Base-by-base conservation (phyloP, 805 yeast genomes). In the Cyberlindnera sargentensis region DNA sequence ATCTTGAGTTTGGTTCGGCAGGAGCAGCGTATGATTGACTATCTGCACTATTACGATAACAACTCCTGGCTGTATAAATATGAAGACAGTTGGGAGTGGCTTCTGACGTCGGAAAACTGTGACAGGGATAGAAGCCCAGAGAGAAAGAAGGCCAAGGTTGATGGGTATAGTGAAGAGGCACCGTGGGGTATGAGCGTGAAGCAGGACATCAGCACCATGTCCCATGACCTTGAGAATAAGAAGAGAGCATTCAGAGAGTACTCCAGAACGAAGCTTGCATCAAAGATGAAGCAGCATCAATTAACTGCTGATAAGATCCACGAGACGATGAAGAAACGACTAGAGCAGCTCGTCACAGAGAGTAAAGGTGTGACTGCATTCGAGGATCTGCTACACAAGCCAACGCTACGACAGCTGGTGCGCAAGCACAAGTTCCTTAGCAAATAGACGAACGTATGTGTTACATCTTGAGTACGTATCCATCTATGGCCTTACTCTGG, bases 111-210 rank as follows among this genome's bases (percentile, higher is more conserved):
- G 37, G 37, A 20, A 9, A 32, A 8, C 8, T 36, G 34, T 5
- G 27, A 41, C 4, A 24, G 27, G n/a, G 47, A 42, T 10, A 28
- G 8, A 28, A 28, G 9, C 6, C 30, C 6, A 6, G 30, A 7
- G 9, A 28, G 9, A 7, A 9, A 28, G 30, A 28, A 28, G 30
- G 6, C 30, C 30, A 28, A 28, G 30, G 9, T 7, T 28, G 30
- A 28, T 28, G 8, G 2, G 6, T 28, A 28, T 28, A 7, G 8
- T 28, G 30, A 28, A 28, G 9, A 6, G 9, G 30, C 30, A 28
- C 30, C 30, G 51, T 66, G 71, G 70, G 40, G 54, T n/a, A 30
- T 34, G 6, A 58, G 62, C 2, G 38, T 63, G 4, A 31, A 41
- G 11, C 52, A 55, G 4, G 42, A 50, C 3, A 37, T 63, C 8